Percentiles rank a stretch among this genome's conserved stretches.
These are phyloP conservation scores for Austroboletus novae-zelandiae DNA, from an alignment of 1,284 basidiomycete species.

Conservation along the genomic window DNA sequence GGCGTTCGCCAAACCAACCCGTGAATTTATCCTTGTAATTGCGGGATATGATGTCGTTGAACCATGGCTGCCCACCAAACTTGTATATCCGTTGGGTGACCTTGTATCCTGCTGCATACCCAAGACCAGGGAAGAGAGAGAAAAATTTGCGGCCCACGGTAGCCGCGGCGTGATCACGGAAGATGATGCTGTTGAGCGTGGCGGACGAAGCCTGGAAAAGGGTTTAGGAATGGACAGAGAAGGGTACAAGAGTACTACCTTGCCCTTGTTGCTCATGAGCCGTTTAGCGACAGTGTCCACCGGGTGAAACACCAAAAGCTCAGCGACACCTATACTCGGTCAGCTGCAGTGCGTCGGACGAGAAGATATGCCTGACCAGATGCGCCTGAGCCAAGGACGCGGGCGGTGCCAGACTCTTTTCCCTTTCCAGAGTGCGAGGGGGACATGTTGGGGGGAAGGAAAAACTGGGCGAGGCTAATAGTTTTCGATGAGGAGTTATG, in stretches of 20 bases:
- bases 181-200: constrained; percentile 76
- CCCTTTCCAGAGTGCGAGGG: constrained; percentile 60
- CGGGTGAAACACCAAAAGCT: constrained; percentile 89
- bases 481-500: background rate
- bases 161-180: constrained; percentile 81
- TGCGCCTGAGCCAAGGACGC: constrained; percentile 89
- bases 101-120: constrained; percentile 98
- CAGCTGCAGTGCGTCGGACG: background rate
- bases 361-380: constrained; percentile 55
- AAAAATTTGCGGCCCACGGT: constrained; percentile 72
- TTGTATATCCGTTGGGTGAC: constrained; percentile 93
- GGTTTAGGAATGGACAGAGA: background rate
- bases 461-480: background rate
- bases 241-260: constrained; percentile 42
- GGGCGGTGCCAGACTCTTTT: constrained; percentile 88
- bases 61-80: constrained; percentile 98
- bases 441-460: constrained; percentile 44
- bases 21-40: constrained; percentile 79
- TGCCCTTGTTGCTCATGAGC: constrained; percentile 94
- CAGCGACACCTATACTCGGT: constrained; percentile 74
- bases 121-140: constrained; percentile 95
- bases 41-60: constrained; percentile 86
- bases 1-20: constrained; percentile 88
- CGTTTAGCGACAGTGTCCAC: constrained; percentile 97
- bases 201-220: constrained; percentile 55